Base-by-base conservation (phyloP, 257 asterid species). In the Gynochthodes officinalis region DNA sequence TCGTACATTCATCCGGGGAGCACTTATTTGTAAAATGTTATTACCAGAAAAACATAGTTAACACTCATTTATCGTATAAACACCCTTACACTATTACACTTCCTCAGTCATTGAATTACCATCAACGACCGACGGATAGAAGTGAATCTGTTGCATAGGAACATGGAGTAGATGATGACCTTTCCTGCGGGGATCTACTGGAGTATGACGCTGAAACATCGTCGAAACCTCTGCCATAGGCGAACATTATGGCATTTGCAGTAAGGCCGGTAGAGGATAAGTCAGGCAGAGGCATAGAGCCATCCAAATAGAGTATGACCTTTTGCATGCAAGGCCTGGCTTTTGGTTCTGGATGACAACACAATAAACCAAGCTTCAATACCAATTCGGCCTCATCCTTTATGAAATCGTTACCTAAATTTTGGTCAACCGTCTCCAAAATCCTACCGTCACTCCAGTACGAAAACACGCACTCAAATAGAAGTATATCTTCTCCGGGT, bases 251-350 rank as follows among this genome's bases (percentile, higher is more conserved):
- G 2, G 78, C 80, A 30, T 35, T 49, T 11, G 71, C 69, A 9
- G 83, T 58, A 52, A 72, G 50, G 3, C 83, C 84, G 7, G 75
- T 52, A 23, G 84, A 58, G 15, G 84, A 65, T 46, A 84, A 70
- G 39, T 86, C 85, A 8, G 96, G 92, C 59, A 82, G 35, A 4
- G 74, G 77, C 75, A 81, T 42, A 1, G 75, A 75, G 19, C 86
- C 84, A 18, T 84, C 83, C 74, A 88, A 74, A 67, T 78, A 84
- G 74, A 80, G 12, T 69, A 82, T 23, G 2, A 83, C 80, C 14
- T 83, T 83, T 37, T 83, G 75, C 89, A 83, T 86, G 1, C 75
- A 65, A 5, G 95, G 95, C 82, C 95, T 76, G 39, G 50, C 62
- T 0, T 50, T 70, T 0, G 90, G 81, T 55, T 81, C 82, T 2